Evolutionary conservation across 805 yeast species (phyloP).

Genomic region (Blastobotrys attinorum): DNA sequence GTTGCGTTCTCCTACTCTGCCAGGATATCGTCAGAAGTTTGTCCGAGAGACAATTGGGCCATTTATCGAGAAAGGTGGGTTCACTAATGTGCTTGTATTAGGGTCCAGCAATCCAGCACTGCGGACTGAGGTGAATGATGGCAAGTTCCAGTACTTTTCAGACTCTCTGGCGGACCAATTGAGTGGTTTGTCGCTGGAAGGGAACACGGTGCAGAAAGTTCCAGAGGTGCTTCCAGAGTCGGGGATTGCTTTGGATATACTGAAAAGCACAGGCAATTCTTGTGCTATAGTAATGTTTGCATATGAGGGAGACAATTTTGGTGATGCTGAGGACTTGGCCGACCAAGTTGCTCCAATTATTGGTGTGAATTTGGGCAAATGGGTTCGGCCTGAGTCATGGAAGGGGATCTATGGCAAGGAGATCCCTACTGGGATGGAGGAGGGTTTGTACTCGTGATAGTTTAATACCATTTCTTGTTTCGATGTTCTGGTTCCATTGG

Average conservation of each 20-base stretch:
- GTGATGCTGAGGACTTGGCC: slow-evolving; percentile 56
- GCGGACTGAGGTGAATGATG: slow-evolving; percentile 7
- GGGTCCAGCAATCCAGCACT: slow-evolving; percentile 70
- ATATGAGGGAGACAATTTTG: slow-evolving; percentile 84
- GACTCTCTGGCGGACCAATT: slow-evolving; percentile 5
- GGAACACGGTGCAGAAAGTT: slow-evolving; percentile 5
- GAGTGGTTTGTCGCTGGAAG: slow-evolving; percentile 1
- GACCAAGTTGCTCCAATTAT: slow-evolving; percentile 28
- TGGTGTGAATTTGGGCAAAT: slow-evolving; percentile 18
- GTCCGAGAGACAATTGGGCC: slow-evolving; percentile 44
- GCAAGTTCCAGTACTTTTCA: slow-evolving; percentile 2
- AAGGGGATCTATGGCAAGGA: slow-evolving; percentile 73
- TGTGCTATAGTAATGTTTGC: slow-evolving; percentile 43
- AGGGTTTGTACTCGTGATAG: slow-evolving; percentile 58
- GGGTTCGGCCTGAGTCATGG: slow-evolving; percentile 73
- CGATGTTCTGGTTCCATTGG: too few relatives aligned
- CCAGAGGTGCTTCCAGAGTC: slow-evolving; percentile 26
- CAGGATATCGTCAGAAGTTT: slow-evolving; percentile 47
- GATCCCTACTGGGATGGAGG: slow-evolving; percentile 61
- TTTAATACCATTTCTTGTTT: too few relatives aligned
- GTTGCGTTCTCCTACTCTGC: slow-evolving; percentile 78
- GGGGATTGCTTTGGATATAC: slow-evolving; percentile 26
- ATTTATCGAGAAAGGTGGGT: slow-evolving; percentile 35
- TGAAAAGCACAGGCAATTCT: slow-evolving; percentile 4
- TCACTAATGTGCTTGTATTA: slow-evolving; percentile 44